phyloP scores from a whole-genome alignment of 441 rosid species.

The Gossypium schwendimanii region DNA sequence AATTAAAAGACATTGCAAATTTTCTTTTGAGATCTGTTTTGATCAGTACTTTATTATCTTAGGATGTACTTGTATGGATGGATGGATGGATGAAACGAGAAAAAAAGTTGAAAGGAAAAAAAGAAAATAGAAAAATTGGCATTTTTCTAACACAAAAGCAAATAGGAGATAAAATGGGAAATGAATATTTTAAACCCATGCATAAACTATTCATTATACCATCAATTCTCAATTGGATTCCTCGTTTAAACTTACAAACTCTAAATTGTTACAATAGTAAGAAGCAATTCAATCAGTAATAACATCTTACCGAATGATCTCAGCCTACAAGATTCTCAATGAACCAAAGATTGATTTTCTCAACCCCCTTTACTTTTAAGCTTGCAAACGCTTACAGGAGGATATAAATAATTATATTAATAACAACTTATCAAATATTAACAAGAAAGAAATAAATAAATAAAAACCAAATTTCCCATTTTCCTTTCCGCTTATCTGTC shows the following conservation, averaged over 20 bases:
- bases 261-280: too few relatives aligned
- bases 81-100: too few relatives aligned
- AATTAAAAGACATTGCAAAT: conserved; percentile 22
- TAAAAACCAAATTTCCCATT: not conserved
- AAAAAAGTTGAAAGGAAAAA: too few relatives aligned
- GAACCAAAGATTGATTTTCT: conserved; percentile 4
- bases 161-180: too few relatives aligned
- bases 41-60: not conserved
- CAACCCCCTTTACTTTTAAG: conserved; percentile 8
- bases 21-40: not conserved
- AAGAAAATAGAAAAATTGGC: too few relatives aligned
- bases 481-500: not conserved
- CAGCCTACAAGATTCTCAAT: conserved; percentile 39
- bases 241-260: too few relatives aligned
- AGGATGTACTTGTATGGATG: not conserved
- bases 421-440: not conserved
- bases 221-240: too few relatives aligned
- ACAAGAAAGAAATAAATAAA: not conserved
- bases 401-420: not conserved
- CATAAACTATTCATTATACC: too few relatives aligned
- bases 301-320: conserved; percentile 16
- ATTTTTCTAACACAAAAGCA: too few relatives aligned
- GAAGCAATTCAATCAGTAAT: too few relatives aligned
- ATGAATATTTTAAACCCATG: too few relatives aligned
- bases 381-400: conserved; percentile 8